Base-by-base conservation (phyloP, 257 asterid genomes). In the Scutellaria barbata region DNA sequence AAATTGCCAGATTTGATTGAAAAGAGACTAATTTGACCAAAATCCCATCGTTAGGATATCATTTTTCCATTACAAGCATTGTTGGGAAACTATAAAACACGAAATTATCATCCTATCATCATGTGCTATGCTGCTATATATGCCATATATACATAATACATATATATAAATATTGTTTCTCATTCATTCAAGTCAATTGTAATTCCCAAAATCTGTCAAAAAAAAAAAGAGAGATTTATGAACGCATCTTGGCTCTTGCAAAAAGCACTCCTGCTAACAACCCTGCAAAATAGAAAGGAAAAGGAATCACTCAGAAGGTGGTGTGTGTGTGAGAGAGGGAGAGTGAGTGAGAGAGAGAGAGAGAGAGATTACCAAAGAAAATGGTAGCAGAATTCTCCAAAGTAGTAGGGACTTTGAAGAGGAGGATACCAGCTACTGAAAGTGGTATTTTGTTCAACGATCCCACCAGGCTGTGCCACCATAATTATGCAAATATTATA, bases 391-490 rank as follows among this genome's bases (percentile, higher is more conserved):
- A 83, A 73, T 92, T 92, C 77, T 88, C 95, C 82, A 86, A 69
- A 69, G 90, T 92, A 11, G 96, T 92, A 7, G 96, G 89, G 58
- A 92, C 96, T 8, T 89, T 77, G 79, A 92, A 92, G 45, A 92
- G 83, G 74, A 89, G 74, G 69, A 92, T 92, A 42, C 98, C 98
- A 56, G 91, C 90, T 66, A 92, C 77, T 42, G 96, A 92, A 67
- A 92, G 90, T 55, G 98, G 98, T 71, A 92, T 89, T 84, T 92
- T 89, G 82, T 92, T 92, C 60, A 92, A 72, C 5, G 98, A 92
- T 16, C 98, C 98, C 14, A 92, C 96, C 6, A 92, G 96, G 85
- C 96, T 92, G 91, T 78, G 71, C 5, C 20, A 72, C 25, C 11
- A 53, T 33, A 12, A 41, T 4, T 33, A 51, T 16, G 57, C 57